phyloP scores from a whole-genome alignment of 1,139 yeast genomes.

The Suhomyces taliae region DNA sequence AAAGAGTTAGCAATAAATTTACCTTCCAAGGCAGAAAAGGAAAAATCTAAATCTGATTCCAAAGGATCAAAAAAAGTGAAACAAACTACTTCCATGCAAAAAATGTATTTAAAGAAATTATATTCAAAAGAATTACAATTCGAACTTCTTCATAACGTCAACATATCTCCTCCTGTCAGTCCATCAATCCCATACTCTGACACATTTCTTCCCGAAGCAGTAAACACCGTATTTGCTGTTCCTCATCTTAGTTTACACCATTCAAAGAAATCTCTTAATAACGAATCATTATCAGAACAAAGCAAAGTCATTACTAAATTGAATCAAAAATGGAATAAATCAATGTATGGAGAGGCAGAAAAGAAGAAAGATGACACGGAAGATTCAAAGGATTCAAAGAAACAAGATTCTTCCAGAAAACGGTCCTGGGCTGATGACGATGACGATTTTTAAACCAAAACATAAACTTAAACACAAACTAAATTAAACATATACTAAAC shows the following conservation, averaged over 20 bases:
- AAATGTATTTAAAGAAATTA: constrained; percentile 31
- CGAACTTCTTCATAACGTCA: constrained; percentile 25
- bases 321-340: constrained; percentile 40
- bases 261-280: neutral
- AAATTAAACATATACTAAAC: too few relatives aligned
- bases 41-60: neutral
- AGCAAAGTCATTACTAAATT: constrained; percentile 36
- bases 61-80: constrained; percentile 9
- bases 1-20: constrained; percentile 1
- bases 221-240: constrained; percentile 4
- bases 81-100: constrained; percentile 7
- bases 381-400: neutral
- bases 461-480: neutral
- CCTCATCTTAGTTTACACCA: constrained; percentile 5
- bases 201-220: constrained; percentile 2
- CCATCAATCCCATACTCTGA: constrained; percentile 9
- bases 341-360: constrained; percentile 10
- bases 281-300: constrained; percentile 24
- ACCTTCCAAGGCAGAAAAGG: neutral
- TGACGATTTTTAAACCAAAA: constrained; percentile 16
- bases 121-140: constrained; percentile 42
- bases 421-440: constrained; percentile 24
- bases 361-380: constrained; percentile 1
- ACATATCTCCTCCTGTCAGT: constrained; percentile 13
- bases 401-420: constrained; percentile 12